Conservation (phyloP, 2,329 filamentous ascomycete genomes). For the Colletotrichum siamense region DNA sequence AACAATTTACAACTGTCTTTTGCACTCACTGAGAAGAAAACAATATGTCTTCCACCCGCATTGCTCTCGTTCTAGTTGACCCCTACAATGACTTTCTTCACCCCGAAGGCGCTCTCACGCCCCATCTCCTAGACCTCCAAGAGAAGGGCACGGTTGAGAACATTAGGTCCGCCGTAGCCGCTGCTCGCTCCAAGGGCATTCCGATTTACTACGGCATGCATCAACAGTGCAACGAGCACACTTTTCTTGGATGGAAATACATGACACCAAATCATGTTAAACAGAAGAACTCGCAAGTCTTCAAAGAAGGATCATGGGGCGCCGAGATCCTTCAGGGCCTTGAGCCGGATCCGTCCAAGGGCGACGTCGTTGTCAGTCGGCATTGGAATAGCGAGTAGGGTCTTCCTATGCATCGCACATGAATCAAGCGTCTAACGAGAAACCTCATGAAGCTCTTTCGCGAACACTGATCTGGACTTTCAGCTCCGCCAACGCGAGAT, state of each 20-base stretch:
- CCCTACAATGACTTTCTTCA: not conserved
- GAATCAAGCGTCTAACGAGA: too few relatives aligned
- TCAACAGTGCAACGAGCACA: not conserved
- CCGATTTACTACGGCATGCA: not conserved
- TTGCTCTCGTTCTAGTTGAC: not conserved
- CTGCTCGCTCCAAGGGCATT: not conserved
- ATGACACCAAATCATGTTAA: not conserved
- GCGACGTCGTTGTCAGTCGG: not conserved
- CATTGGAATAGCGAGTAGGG: not conserved
- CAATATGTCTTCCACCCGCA: not conserved
- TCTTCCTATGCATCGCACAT: too few relatives aligned
- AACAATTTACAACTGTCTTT: not conserved
- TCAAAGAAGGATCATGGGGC: not conserved
- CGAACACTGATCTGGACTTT: not conserved
- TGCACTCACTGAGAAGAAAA: not conserved
- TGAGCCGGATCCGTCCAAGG: not conserved
- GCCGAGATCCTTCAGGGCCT: not conserved
- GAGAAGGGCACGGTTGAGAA: not conserved
- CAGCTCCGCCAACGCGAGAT: not conserved
- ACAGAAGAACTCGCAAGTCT: not conserved
- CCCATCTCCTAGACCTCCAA: not conserved
- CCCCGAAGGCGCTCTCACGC: not conserved
- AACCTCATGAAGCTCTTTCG: not conserved
- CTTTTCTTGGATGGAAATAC: accelerated
- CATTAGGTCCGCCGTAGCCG: not conserved